phyloP scores from a whole-genome alignment of 2,329 filamentous ascomycete species.

The Aureobasidium sp. region DNA sequence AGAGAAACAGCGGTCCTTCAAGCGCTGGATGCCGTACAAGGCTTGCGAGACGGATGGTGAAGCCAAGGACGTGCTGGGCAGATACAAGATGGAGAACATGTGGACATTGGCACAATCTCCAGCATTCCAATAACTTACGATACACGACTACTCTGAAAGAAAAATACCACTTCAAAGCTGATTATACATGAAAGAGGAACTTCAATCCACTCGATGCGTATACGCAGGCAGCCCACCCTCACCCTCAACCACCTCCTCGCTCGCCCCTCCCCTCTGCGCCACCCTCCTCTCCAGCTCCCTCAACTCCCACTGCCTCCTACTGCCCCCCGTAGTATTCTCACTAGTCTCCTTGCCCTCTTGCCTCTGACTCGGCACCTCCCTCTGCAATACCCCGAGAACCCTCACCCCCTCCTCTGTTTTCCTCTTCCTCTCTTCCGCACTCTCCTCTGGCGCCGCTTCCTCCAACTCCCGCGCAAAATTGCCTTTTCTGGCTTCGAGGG shows the following conservation, averaged over 20 bases:
- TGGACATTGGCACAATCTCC: slow-evolving; percentile 73
- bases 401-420: neutral
- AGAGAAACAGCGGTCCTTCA: slow-evolving; percentile 70
- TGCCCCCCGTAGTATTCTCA: neutral
- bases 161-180: neutral
- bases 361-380: neutral
- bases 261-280: neutral
- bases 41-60: slow-evolving; percentile 91
- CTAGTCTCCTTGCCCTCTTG: neutral
- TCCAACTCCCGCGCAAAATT: neutral
- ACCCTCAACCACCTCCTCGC: neutral
- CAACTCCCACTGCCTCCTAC: neutral
- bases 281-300: neutral
- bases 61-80: slow-evolving; percentile 70
- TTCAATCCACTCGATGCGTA: neutral
- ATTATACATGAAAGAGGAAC: too few species aligned
- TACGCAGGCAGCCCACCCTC: neutral
- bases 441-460: neutral
- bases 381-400: neutral
- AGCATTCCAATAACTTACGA: slow-evolving; percentile 8
- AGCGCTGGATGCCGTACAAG: slow-evolving; percentile 72
- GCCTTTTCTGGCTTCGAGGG: neutral
- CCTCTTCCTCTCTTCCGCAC: neutral
- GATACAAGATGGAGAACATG: slow-evolving; percentile 89
- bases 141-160: neutral